phyloP scores from a whole-genome alignment of 2,329 filamentous ascomycete species.

The Delphinella strobiligena region DNA sequence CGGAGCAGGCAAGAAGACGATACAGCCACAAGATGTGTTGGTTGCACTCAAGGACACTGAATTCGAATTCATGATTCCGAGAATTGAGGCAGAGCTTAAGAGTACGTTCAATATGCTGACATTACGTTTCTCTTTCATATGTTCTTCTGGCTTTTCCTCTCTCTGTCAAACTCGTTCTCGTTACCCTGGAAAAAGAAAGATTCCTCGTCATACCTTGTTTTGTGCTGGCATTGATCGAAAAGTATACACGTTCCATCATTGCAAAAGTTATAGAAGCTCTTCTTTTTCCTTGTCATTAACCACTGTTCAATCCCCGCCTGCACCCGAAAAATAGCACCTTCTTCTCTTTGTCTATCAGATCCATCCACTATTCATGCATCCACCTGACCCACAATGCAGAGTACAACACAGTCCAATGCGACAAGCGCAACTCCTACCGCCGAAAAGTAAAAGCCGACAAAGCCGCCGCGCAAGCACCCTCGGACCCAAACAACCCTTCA shows the following conservation, averaged over 20 bases:
- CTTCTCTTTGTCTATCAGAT: no score
- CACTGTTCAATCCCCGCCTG: no score
- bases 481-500: conserved; percentile 5
- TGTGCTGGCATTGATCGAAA: no score
- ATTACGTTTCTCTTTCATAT: not conserved
- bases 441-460: conserved; percentile 58
- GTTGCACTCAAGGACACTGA: conserved; percentile 66
- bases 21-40: conserved; percentile 64
- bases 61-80: conserved; percentile 57
- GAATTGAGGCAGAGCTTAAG: conserved; percentile 63
- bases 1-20: conserved; percentile 61
- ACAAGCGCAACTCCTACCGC: conserved; percentile 62
- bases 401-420: conserved; percentile 60
- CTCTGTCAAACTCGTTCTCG: not conserved
- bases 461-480: no score
- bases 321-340: no score
- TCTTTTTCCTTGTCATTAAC: no score
- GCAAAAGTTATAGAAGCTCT: no score
- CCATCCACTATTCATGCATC: no score
- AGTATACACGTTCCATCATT: no score
- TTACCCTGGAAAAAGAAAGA: no score
- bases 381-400: conserved; percentile 40
- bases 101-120: conserved; percentile 49
- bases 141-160: not conserved
- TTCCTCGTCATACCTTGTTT: no score